These are phyloP conservation scores for Vanrija humicola DNA, from an alignment of 1,284 basidiomycete species.

Conservation along the genomic window DNA sequence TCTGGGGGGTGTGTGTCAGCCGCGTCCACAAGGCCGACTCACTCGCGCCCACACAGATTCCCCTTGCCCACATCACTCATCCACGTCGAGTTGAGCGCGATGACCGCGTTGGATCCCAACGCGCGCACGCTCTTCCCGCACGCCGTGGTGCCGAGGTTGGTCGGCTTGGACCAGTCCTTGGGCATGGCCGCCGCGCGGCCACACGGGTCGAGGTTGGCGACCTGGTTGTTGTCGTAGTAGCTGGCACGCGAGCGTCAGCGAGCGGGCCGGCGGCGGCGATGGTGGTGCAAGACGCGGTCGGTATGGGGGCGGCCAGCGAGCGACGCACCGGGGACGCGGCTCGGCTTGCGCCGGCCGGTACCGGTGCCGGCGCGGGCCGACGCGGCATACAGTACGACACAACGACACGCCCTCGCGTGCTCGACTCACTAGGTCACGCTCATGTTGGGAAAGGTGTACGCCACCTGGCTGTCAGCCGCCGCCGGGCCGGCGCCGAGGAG, in stretches of 20 bases:
- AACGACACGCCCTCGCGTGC: background rate
- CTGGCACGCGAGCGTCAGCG: background rate
- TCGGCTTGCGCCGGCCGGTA: too few relatives aligned
- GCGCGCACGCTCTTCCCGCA: slow-evolving; percentile 10
- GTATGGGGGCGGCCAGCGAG: too few relatives aligned
- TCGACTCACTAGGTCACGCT: slow-evolving; percentile 18
- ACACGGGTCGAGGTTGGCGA: too few relatives aligned
- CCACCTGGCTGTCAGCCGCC: background rate
- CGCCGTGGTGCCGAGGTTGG: slow-evolving; percentile 5
- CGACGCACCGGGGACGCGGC: too few relatives aligned
- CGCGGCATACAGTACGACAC: too few relatives aligned
- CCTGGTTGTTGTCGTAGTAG: slow-evolving; percentile 15
- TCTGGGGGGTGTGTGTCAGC: slow-evolving; percentile 3
- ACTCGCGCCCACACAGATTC: slow-evolving; percentile 17
- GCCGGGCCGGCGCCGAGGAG: background rate
- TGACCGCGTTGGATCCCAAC: slow-evolving; percentile 7
- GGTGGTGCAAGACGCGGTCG: too few relatives aligned
- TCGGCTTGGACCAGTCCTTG: slow-evolving; percentile 5
- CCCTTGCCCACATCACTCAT: slow-evolving; percentile 5
- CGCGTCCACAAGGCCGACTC: background rate
- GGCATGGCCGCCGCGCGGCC: background rate
- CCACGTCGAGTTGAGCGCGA: slow-evolving; percentile 18
- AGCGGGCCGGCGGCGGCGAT: background rate
- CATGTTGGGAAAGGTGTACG: slow-evolving; percentile 11
- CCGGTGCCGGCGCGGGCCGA: too few relatives aligned